Evolutionary conservation across 108 stramenopile species (phyloP).

Genomic region (Skeletonema costatum): DNA sequence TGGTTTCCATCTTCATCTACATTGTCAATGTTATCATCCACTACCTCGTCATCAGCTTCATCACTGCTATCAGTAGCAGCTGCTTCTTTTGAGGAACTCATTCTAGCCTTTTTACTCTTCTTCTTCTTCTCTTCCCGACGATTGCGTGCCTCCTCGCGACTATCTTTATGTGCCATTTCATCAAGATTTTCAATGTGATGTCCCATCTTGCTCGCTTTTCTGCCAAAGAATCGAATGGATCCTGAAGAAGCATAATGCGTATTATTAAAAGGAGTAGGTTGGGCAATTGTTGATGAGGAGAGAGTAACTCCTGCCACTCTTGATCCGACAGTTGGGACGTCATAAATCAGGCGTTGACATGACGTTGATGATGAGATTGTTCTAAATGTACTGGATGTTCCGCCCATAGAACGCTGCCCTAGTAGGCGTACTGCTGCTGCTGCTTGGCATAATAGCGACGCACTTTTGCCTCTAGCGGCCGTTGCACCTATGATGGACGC

Average conservation of each 20-base stretch:
- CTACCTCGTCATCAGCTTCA: slow-evolving; percentile 13
- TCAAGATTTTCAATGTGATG: slow-evolving; percentile 66
- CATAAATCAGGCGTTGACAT: neutral
- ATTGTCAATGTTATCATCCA: slow-evolving; percentile 9
- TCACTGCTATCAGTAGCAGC: slow-evolving; percentile 2
- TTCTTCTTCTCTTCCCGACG: slow-evolving; percentile 78
- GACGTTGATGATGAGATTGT: neutral
- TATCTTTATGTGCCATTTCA: slow-evolving; percentile 64
- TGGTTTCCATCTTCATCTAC: slow-evolving; percentile 47
- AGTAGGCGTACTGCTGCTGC: neutral
- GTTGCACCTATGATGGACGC: neutral
- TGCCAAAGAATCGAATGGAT: slow-evolving; percentile 28
- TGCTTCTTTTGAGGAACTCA: slow-evolving; percentile 8
- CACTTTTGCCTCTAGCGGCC: neutral
- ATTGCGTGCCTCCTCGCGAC: slow-evolving; percentile 68
- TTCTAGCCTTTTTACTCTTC: slow-evolving; percentile 51
- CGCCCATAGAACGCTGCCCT: neutral
- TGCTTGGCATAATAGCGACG: neutral
- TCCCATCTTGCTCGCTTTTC: slow-evolving; percentile 69
- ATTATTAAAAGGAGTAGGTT: neutral
- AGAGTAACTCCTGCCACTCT: neutral
- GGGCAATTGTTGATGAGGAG: neutral
- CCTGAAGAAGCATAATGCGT: neutral
- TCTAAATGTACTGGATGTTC: neutral
- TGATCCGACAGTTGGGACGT: too few relatives aligned